A percentile compares a stretch with the other conserved stretches of the same genome.
phyloP scores from a whole-genome alignment of 345 rosid species.

The Populus davidiana region DNA sequence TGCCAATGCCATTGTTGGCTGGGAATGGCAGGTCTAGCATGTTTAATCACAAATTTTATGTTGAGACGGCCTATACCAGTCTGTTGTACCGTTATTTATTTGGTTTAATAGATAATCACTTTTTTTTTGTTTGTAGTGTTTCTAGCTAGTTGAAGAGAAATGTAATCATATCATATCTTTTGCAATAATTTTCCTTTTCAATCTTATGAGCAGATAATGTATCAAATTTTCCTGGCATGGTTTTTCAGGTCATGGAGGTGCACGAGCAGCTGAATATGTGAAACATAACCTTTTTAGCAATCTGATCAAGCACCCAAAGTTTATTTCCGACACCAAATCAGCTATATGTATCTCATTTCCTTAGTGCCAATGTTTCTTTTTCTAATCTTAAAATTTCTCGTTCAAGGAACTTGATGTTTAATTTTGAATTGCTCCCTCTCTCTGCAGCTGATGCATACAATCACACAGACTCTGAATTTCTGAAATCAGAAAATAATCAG shows the following conservation, averaged over 20 bases:
- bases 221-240: constrained; percentile 5
- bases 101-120: constrained; percentile 4
- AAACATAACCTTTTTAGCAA: constrained; percentile 91
- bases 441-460: constrained; percentile 86
- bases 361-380: neutral
- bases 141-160: constrained; percentile 2
- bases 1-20: constrained; percentile 11
- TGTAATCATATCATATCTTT: neutral
- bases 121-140: neutral
- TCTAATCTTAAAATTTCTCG: constrained; percentile 3
- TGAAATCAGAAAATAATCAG: constrained; percentile 87
- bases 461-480: constrained; percentile 87
- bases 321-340: constrained; percentile 84
- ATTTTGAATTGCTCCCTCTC: constrained; percentile 8
- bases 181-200: neutral
- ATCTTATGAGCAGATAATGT: neutral
- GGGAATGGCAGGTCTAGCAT: constrained; percentile 18
- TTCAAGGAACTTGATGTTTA: constrained; percentile 17
- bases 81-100: constrained; percentile 8
- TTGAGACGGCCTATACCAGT: constrained; percentile 7
- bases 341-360: constrained; percentile 67
- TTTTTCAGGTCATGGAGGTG: constrained; percentile 97
- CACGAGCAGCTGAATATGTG: constrained; percentile 98
- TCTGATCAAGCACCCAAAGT: constrained; percentile 90
- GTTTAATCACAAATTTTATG: constrained; percentile 11